phyloP scores from a whole-genome alignment of 306 rosid genomes.

The Fragaria vesca region DNA sequence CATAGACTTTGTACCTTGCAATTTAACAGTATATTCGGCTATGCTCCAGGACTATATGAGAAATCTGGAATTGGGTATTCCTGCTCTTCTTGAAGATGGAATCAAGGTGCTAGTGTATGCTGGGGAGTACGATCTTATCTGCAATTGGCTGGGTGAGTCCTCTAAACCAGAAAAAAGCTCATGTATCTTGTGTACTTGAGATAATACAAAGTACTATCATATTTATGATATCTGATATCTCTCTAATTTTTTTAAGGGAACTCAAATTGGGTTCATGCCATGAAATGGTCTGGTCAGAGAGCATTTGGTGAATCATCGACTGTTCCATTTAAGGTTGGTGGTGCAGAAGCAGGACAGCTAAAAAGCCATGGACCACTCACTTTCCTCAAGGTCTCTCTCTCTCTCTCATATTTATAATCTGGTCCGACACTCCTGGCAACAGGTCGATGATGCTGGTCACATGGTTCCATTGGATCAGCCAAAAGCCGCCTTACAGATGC shows the following conservation, averaged over 20 bases:
- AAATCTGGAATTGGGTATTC: constrained; percentile 90
- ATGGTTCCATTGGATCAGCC: constrained; percentile 99
- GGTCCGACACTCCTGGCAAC: neutral
- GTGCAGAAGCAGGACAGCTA: constrained; percentile 67
- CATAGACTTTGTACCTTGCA: constrained; percentile 70
- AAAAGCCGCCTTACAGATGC: constrained; percentile 71
- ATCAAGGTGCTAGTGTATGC: constrained; percentile 84
- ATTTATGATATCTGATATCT: neutral
- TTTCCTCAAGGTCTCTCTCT: constrained; percentile 68
- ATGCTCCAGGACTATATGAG: constrained; percentile 82
- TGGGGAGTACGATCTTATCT: constrained; percentile 84
- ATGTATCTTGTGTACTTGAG: neutral
- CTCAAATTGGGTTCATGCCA: constrained; percentile 85
- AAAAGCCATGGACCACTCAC: constrained; percentile 75
- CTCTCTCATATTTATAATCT: neutral
- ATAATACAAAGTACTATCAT: neutral
- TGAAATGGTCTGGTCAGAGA: constrained; percentile 87
- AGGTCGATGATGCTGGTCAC: constrained; percentile 80
- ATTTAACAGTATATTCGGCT: constrained; percentile 47
- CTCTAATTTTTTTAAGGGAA: constrained; percentile 46
- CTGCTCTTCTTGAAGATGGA: constrained; percentile 82
- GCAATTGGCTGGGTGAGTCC: constrained; percentile 93
- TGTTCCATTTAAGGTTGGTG: constrained; percentile 61
- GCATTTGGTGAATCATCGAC: constrained; percentile 41
- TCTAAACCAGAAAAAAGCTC: neutral